A percentile compares a stretch with the other conserved stretches of the same genome.
phyloP scores from a whole-genome alignment of 2,329 filamentous ascomycete species.

The Scorias spongiosa region DNA sequence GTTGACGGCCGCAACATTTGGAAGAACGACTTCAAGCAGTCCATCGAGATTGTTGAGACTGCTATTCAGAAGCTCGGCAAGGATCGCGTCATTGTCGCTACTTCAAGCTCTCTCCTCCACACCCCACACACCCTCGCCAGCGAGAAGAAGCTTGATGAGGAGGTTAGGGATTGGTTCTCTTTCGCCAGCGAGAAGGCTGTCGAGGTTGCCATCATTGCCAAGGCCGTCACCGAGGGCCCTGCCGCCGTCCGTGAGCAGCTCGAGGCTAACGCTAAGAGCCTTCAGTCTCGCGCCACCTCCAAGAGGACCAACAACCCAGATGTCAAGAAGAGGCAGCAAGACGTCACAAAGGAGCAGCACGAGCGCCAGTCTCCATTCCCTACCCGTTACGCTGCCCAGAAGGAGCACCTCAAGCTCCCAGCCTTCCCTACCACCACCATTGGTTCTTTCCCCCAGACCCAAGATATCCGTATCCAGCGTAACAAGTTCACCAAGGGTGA shows the following conservation, averaged over 20 bases:
- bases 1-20: slow-evolving; percentile 99
- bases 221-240: slow-evolving; percentile 88
- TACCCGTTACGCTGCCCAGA: slow-evolving; percentile 70
- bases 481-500: slow-evolving; percentile 99
- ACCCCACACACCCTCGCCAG: slow-evolving; percentile 93
- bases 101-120: slow-evolving; percentile 94
- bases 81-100: slow-evolving; percentile 92
- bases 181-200: slow-evolving; percentile 90
- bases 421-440: slow-evolving; percentile 99
- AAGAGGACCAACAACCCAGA: slow-evolving; percentile 91
- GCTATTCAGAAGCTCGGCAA: slow-evolving; percentile 93
- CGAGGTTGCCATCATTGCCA: slow-evolving; percentile 85
- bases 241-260: slow-evolving; percentile 75
- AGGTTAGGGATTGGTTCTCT: slow-evolving; percentile 96
- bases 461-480: slow-evolving; percentile 90
- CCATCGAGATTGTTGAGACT: slow-evolving; percentile 78
- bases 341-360: slow-evolving; percentile 72
- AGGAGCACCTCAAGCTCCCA: slow-evolving; percentile 83
- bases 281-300: slow-evolving; percentile 80
- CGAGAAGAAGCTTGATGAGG: slow-evolving; percentile 94
- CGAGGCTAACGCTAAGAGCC: slow-evolving; percentile 91
- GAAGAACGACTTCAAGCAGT: slow-evolving; percentile 98
- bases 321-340: slow-evolving; percentile 91
- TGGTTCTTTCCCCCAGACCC: slow-evolving; percentile 97
- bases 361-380: slow-evolving; percentile 86